Evolutionary conservation across 1,139 yeast genomes (phyloP), one percentile per base, ranked within the genome.

Genomic region (Magnusiomyces ingens): DNA sequence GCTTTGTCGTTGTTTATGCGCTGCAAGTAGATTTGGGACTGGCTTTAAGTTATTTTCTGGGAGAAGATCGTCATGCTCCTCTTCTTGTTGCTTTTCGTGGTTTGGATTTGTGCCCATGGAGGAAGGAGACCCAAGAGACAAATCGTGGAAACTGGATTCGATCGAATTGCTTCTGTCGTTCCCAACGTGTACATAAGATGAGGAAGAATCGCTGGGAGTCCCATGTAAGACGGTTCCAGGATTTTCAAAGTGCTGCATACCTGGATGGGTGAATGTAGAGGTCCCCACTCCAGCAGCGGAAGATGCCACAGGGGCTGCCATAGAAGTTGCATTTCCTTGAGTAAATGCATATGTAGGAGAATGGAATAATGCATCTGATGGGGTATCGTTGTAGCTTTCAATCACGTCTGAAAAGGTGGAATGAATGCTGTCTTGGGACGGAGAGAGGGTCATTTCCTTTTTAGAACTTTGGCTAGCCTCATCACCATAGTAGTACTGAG

Each of bases 161-260:
- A 47, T 2, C 21, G 54, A 51, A 3, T 43, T 52, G 5, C 51
- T 19, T 22, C 49, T 43, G 2, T 51, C 32, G 29, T 42, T 41
- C 8, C 18, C n/a, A n/a, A 41, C 41, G 48, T 51, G 38, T 11
- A 51, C 54, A 17, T 45, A 51, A 4, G 53, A 51, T 18, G 49
- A 50, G 11, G 51, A 49, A 11, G 54, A 51, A 40, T 52, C 54
- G 46, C 54, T 52, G 12, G 36, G 47, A 2, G 52, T 21, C 10
- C 43, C 21, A 8, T 40, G 43, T 12, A 5, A 8, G 8, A 26
- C 8, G 32, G 32, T 26, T 26, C 32, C 32, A 26, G 32, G 8
- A 8, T 8, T 26, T 26, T 26, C 32, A 26, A 26, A 26, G 8
- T 26, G 32, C 8, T 26, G 32, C 32, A 26, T 26, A 26, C 8